Evolutionary conservation across 2,329 filamentous ascomycete genomes (phyloP).

Genomic region (Penicillium sp.): DNA sequence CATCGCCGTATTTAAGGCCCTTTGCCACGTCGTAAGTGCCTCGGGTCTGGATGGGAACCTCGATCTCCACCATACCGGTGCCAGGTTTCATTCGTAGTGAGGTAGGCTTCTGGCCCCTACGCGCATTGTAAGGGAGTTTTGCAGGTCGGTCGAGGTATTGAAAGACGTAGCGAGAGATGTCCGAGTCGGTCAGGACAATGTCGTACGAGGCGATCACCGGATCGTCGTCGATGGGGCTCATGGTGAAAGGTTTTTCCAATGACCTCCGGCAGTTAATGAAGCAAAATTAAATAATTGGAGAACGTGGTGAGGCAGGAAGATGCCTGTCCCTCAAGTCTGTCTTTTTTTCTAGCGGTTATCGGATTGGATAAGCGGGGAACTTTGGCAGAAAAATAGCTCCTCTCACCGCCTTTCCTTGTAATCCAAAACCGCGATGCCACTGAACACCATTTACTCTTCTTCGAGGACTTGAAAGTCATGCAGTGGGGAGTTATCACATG

Average conservation of each 20-base stretch:
- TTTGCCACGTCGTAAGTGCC: constrained; percentile 79
- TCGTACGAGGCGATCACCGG: constrained; percentile 74
- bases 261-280: no score
- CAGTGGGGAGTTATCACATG: constrained; percentile 2
- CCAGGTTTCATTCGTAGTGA: constrained; percentile 78
- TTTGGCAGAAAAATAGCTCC: constrained; percentile 14
- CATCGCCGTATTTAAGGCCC: constrained; percentile 78
- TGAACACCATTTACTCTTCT: neutral
- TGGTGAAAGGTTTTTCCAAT: neutral
- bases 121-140: constrained; percentile 61
- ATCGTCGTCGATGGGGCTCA: constrained; percentile 48
- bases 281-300: neutral
- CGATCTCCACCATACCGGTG: constrained; percentile 84
- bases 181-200: constrained; percentile 77
- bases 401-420: constrained; percentile 11
- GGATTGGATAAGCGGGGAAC: constrained; percentile 16
- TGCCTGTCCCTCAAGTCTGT: neutral
- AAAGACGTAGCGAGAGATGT: constrained; percentile 72
- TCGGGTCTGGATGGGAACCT: constrained; percentile 75
- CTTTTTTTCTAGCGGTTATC: constrained; percentile 14
- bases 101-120: constrained; percentile 57
- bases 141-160: constrained; percentile 74
- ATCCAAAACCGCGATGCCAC: neutral
- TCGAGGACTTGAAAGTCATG: constrained; percentile 4
- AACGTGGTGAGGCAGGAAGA: neutral